Evolutionary conservation across 2,329 filamentous ascomycete species (phyloP).

Genomic region (Cytospora mali): DNA sequence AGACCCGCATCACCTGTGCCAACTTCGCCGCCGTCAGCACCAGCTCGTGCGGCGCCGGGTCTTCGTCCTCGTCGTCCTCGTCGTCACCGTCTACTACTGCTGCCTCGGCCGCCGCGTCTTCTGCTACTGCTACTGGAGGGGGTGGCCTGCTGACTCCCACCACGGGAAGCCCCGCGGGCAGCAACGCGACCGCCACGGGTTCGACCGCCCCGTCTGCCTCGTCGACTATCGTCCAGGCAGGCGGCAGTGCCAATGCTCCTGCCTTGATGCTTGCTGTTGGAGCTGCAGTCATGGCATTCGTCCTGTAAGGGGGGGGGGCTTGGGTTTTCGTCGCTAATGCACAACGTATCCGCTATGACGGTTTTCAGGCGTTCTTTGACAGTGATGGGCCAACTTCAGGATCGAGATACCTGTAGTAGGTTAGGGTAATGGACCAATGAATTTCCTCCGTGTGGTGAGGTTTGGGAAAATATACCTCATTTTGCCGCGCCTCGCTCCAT

Average conservation of each 20-base stretch:
- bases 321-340: not conserved
- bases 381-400: not conserved
- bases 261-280: conserved; percentile 13
- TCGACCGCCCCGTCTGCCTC: conserved; percentile 11
- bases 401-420: not conserved
- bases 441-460: conserved; percentile 3
- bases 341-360: not conserved
- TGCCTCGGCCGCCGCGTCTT: no score
- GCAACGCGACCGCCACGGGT: conserved; percentile 6
- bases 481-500: conserved; percentile 12
- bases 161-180: not conserved
- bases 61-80: conserved; percentile 13
- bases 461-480: conserved; percentile 14
- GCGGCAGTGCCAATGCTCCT: conserved; percentile 17
- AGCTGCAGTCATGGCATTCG: conserved; percentile 20
- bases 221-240: conserved; percentile 5
- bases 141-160: conserved; percentile 13
- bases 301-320: conserved; percentile 5
- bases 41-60: conserved; percentile 8
- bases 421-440: conserved; percentile 1
- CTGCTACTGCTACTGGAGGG: no score
- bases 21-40: conserved; percentile 52
- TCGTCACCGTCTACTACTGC: no score
- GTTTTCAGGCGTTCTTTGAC: conserved; percentile 7
- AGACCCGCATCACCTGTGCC: conserved; percentile 65